Evolutionary conservation across 345 rosid genomes (phyloP).

Genomic region (Psidium guajava): DNA sequence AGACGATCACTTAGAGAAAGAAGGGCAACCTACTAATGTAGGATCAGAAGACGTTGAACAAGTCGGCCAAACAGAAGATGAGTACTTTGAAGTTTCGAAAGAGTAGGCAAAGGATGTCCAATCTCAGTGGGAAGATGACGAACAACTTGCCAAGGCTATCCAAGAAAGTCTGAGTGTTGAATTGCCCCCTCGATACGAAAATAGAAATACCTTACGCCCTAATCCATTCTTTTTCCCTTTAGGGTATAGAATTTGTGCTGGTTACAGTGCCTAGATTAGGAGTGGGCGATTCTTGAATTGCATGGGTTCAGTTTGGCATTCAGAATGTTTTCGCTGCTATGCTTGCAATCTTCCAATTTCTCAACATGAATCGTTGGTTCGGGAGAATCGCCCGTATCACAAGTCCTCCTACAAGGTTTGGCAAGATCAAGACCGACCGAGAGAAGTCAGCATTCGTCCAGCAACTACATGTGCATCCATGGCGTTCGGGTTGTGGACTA

Average conservation of each 20-base stretch:
- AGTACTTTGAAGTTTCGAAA: not conserved
- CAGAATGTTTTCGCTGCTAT: constrained; percentile 31
- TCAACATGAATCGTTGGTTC: too few relatives aligned
- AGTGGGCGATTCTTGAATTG: constrained; percentile 23
- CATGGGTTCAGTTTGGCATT: constrained; percentile 36
- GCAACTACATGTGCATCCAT: too few relatives aligned
- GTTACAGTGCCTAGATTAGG: constrained; percentile 28
- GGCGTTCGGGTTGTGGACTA: too few relatives aligned
- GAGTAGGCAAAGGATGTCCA: not conserved
- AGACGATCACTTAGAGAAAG: not conserved
- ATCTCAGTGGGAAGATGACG: constrained; percentile 86
- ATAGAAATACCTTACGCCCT: constrained; percentile 34
- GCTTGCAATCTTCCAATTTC: constrained; percentile 30
- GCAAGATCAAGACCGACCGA: too few relatives aligned
- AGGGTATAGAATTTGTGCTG: constrained; percentile 39
- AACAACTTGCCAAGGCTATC: constrained; percentile 73
- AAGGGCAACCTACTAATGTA: not conserved
- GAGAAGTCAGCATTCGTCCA: too few relatives aligned
- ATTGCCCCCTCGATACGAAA: constrained; percentile 43
- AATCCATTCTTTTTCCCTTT: constrained; percentile 43
- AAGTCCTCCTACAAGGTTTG: too few relatives aligned
- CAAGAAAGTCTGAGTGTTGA: constrained; percentile 64
- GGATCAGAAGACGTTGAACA: not conserved
- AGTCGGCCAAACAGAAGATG: not conserved
- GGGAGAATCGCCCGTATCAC: too few relatives aligned